These are phyloP conservation scores for Rhododendron molle DNA, from an alignment of 148 eudicot genomes.

Conservation along the genomic window DNA sequence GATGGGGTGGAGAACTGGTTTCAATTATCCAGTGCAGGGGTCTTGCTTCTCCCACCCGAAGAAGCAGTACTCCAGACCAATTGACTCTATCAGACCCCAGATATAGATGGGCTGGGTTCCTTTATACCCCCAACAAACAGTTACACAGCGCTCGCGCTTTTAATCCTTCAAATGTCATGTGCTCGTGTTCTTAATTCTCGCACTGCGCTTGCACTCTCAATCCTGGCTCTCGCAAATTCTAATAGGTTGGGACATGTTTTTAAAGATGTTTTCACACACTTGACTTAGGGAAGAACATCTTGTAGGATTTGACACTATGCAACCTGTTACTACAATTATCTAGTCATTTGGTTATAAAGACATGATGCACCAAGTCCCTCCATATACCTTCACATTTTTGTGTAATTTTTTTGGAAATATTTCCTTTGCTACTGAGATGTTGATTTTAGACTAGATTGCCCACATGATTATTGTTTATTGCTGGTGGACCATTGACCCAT, in stretches of 20 bases:
- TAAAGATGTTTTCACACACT: too few species aligned
- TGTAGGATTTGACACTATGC: neutral
- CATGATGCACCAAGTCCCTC: neutral
- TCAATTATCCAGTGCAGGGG: too few species aligned
- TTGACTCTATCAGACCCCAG: neutral
- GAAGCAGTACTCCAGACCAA: neutral
- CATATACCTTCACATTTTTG: neutral
- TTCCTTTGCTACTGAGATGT: neutral
- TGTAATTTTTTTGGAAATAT: neutral
- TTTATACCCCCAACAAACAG: neutral
- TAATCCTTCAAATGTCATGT: too few species aligned
- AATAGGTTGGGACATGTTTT: neutral
- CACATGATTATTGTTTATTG: neutral
- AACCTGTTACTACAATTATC: neutral
- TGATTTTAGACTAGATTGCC: neutral
- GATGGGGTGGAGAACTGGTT: too few species aligned
- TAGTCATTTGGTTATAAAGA: neutral
- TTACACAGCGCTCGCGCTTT: neutral
- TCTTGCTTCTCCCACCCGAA: too few species aligned
- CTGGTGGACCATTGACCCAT: conserved; percentile 1
- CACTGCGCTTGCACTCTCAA: too few species aligned
- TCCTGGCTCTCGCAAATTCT: too few species aligned
- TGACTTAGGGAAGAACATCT: neutral
- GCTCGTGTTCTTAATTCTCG: neutral
- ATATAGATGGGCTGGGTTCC: neutral